phyloP scores from a whole-genome alignment of 2,329 filamentous ascomycete genomes.

The Curvularia spicifera region DNA sequence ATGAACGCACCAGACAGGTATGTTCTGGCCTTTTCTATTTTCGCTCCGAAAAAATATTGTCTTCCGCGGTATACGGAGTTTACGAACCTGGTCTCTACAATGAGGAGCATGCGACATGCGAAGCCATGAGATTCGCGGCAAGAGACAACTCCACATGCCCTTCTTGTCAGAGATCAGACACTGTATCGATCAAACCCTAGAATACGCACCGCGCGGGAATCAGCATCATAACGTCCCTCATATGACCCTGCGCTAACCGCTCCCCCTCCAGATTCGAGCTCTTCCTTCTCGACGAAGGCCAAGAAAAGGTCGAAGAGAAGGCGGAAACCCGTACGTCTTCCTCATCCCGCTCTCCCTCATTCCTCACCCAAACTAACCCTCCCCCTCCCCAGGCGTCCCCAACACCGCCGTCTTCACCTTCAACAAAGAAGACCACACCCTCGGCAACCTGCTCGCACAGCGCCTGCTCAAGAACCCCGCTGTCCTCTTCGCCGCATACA shows the following conservation, averaged over 20 bases:
- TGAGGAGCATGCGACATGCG: not conserved
- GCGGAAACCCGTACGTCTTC: slow-evolving; percentile 80
- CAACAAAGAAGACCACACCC: slow-evolving; percentile 95
- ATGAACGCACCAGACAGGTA: slow-evolving; percentile 52
- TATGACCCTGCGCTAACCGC: slow-evolving; percentile 27
- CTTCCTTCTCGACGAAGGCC: slow-evolving; percentile 83
- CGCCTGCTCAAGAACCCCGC: slow-evolving; percentile 84
- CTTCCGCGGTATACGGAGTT: slow-evolving; percentile 13
- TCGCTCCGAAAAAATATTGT: slow-evolving; percentile 1
- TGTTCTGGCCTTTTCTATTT: slow-evolving; percentile 12
- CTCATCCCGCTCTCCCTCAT: not conserved
- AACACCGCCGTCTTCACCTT: slow-evolving; percentile 95
- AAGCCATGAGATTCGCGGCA: not conserved
- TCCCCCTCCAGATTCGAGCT: slow-evolving; percentile 77
- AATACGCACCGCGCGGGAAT: not conserved
- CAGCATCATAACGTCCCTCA: not conserved
- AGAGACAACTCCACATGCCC: not conserved
- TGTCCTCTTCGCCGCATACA: slow-evolving; percentile 91
- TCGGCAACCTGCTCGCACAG: slow-evolving; percentile 86
- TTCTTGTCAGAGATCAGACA: not conserved
- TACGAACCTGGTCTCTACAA: not conserved
- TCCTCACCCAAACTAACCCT: not conserved
- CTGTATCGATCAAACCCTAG: not conserved
- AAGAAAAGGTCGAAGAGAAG: slow-evolving; percentile 92
- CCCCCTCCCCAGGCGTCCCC: slow-evolving; percentile 72